phyloP scores from a whole-genome alignment of 176 grass and related monocot genomes.

The Thinopyrum elongatum region DNA sequence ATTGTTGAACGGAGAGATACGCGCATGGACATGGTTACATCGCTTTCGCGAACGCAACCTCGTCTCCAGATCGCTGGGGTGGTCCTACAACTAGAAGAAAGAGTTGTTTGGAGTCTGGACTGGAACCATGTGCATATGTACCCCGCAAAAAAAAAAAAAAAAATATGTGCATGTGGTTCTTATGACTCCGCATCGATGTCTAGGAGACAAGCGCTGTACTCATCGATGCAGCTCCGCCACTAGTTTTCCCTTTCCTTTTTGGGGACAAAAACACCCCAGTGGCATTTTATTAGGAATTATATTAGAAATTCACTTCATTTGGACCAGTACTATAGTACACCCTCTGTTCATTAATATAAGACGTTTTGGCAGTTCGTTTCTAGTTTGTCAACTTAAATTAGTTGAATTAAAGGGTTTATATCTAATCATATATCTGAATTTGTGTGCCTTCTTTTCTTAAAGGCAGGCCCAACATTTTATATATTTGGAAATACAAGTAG shows the following conservation, averaged over 20 bases:
- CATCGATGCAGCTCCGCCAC: neutral
- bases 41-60: neutral
- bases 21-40: neutral
- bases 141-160: too few species aligned
- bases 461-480: neutral
- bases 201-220: neutral
- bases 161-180: conserved; percentile 14
- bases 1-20: neutral
- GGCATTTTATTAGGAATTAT: neutral
- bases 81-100: neutral
- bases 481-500: conserved; percentile 4
- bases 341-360: too few species aligned
- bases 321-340: too few species aligned
- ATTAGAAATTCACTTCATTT: too few species aligned
- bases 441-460: neutral
- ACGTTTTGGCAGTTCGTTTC: too few species aligned
- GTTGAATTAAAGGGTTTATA: neutral
- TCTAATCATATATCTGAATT: neutral
- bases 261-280: neutral
- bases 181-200: neutral
- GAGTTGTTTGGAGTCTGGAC: neutral
- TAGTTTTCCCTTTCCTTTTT: neutral
- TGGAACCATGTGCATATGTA: neutral
- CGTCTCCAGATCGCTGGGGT: neutral
- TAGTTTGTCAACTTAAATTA: neutral